Conservation (phyloP, 2,329 filamentous ascomycete species). For the Verticillium albo-atrum region DNA sequence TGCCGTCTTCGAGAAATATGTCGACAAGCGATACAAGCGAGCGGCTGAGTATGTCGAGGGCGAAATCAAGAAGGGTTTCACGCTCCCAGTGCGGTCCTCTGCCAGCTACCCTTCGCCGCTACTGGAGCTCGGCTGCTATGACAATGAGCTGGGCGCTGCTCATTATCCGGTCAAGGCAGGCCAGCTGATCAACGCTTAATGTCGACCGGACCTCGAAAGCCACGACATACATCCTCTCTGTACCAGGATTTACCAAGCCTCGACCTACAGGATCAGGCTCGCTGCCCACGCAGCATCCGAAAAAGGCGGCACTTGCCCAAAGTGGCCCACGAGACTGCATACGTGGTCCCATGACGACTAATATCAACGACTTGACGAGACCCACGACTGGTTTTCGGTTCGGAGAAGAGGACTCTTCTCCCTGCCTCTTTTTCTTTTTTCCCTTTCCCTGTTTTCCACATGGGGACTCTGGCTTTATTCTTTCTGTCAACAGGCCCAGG, state of each 20-base stretch:
- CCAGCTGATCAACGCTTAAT: not conserved
- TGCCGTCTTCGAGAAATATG: slow-evolving; percentile 90
- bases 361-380: slow-evolving; percentile 13
- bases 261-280: not conserved
- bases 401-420: slow-evolving; percentile 1
- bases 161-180: slow-evolving; percentile 1
- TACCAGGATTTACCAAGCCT: not conserved
- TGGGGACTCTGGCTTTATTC: not conserved
- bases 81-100: slow-evolving; percentile 42
- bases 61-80: slow-evolving; percentile 61
- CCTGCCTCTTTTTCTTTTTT: not conserved
- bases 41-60: slow-evolving; percentile 75
- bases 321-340: not conserved
- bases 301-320: not conserved
- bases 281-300: not conserved
- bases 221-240: not conserved
- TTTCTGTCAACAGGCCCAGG: not conserved
- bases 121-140: slow-evolving; percentile 8
- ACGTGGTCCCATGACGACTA: not conserved
- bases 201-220: not conserved
- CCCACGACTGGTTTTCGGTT: slow-evolving; percentile 10
- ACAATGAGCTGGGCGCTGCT: not conserved
- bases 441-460: not conserved
- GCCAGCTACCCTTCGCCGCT: slow-evolving; percentile 16
- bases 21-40: slow-evolving; percentile 80